Evolutionary conservation across 2,329 filamentous ascomycete species (phyloP), one percentile per base, ranked within the genome.

Genomic region (Penicillium sp.): DNA sequence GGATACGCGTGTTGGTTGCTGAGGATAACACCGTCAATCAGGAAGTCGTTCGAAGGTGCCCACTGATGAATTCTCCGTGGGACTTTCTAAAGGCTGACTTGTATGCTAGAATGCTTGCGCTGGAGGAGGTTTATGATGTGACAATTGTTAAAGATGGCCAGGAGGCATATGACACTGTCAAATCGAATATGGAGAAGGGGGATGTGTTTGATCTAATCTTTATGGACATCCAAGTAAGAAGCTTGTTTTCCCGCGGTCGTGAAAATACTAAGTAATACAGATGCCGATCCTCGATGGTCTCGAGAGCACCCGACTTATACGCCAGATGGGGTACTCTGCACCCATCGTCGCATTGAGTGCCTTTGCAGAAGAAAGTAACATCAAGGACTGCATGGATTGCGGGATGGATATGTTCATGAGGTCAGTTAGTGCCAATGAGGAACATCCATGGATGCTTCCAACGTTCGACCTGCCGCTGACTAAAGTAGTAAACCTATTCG

Each of bases 201-300:
- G 81, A 84, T 54, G 83, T 84, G 2, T 96, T 93, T 71, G 91
- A 96, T 65, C 81, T 97, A 27, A 93, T 97, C 62, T 94, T 96
- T 70, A 97, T 96, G 93, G 93, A 97, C 68, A 89, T 96, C 8
- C 91, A 69, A 57, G 67, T 69, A 58, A 15, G 29, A 8, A 9
- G 5, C 13, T 27, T 9, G 13, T 5, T 25, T 8, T 8, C 15
- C 2, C 2, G 25, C 1, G 2, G 2, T 41, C 8, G n/a, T 17
- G 23, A 47, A 31, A 2, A n/a, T 17, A 25, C 58, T 62, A 47
- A 63, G 31, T 5, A 5, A 17, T 13, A 2, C 23, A 86, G 75
- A 97, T 97, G 93, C 93, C 93, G 4, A 95, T 94, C 62, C 83
- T 97, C 15, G 92, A 96, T 69, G 93, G 93, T 1, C 78, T 97